These are phyloP conservation scores for Torulaspora pretoriensis DNA, from an alignment of 1,139 yeast species.

Conservation along the genomic window DNA sequence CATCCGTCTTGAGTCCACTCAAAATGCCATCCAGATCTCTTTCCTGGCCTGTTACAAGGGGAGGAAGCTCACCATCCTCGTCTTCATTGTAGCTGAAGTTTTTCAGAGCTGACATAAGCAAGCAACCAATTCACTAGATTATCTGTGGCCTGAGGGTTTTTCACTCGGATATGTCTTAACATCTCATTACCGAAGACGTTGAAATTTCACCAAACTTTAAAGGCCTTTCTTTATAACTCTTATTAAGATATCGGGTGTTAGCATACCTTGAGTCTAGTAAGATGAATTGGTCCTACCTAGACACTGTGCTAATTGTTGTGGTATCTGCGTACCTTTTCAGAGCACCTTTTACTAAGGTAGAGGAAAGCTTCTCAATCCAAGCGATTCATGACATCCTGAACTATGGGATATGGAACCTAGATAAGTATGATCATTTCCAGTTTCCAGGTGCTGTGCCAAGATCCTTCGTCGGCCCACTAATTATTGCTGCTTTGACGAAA, in stretches of 20 bases:
- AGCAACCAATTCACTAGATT: neutral
- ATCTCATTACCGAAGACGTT: neutral
- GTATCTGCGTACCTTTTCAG: conserved; percentile 46
- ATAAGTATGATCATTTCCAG: conserved; percentile 62
- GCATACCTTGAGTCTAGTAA: neutral
- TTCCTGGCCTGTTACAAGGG: conserved; percentile 44
- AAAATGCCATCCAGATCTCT: conserved; percentile 29
- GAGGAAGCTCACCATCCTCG: conserved; percentile 49
- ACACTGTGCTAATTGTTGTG: conserved; percentile 32
- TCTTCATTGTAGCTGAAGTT: conserved; percentile 30
- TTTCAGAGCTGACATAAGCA: conserved; percentile 31
- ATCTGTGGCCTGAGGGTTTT: neutral
- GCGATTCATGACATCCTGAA: conserved; percentile 79
- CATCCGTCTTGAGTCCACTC: conserved; percentile 26
- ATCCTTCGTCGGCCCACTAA: conserved; percentile 71
- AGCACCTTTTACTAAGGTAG: conserved; percentile 88
- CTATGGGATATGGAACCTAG: conserved; percentile 50
- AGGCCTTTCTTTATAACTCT: neutral
- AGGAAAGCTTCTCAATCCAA: conserved; percentile 88
- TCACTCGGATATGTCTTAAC: conserved; percentile 3
- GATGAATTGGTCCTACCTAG: conserved; percentile 28
- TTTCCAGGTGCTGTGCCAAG: conserved; percentile 93
- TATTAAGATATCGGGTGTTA: neutral
- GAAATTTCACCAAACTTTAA: conserved; percentile 1
- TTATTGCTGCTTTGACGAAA: conserved; percentile 45